phyloP scores from a whole-genome alignment of 1,284 basidiomycete species.

The Apiotrichum akiyoshidainum region DNA sequence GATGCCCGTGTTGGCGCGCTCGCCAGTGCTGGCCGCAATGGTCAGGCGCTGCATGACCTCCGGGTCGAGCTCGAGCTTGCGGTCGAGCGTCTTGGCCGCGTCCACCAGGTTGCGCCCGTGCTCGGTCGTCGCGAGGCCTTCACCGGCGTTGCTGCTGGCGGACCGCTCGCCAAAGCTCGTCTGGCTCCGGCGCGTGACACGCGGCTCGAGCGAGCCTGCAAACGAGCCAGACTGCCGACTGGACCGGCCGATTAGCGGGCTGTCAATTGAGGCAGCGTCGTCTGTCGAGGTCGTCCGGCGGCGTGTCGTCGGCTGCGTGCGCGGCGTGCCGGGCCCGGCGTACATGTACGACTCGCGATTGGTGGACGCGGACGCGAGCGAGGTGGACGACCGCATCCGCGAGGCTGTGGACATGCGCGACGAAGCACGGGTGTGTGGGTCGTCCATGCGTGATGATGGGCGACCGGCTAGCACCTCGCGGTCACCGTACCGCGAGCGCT shows the following conservation, averaged over 20 bases:
- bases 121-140: conserved; percentile 24
- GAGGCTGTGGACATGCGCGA: conserved; percentile 6
- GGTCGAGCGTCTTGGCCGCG: conserved; percentile 35
- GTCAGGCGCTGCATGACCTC: conserved; percentile 29
- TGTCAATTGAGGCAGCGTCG: conserved; percentile 12
- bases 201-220: conserved; percentile 7
- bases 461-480: conserved; percentile 12
- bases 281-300: conserved; percentile 10
- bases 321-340: conserved; percentile 26
- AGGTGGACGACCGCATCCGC: conserved; percentile 17
- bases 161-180: conserved; percentile 13
- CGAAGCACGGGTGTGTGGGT: not conserved
- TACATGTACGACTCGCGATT: conserved; percentile 30
- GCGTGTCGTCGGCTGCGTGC: conserved; percentile 11
- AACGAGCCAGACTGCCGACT: conserved; percentile 10
- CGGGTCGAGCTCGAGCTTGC: conserved; percentile 22
- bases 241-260: conserved; percentile 17
- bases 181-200: conserved; percentile 16
- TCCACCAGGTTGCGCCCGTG: conserved; percentile 44
- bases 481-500: conserved; percentile 16
- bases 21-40: conserved; percentile 26
- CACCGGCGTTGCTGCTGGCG: conserved; percentile 6
- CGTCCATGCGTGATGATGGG: conserved; percentile 14
- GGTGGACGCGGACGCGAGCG: conserved; percentile 37
- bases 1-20: conserved; percentile 32